Conservation (phyloP, 116 monocot species). For the Trichopus zeylanicus region DNA sequence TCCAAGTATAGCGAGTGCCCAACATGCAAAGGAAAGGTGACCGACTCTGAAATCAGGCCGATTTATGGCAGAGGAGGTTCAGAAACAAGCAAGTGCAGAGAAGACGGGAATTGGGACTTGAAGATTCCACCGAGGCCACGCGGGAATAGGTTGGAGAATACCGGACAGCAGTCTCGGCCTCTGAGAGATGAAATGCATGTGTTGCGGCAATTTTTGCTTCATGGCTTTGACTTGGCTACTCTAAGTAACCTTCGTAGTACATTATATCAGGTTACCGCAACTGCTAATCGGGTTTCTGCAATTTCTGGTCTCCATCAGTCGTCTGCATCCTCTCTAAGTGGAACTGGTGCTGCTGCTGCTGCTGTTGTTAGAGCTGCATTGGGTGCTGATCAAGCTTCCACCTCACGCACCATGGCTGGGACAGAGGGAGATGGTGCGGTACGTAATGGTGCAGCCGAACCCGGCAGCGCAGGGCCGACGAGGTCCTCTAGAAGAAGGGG, state of each 20-base stretch:
- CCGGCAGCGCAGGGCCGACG: constrained; percentile 58
- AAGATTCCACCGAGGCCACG: constrained; percentile 35
- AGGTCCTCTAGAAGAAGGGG: constrained; percentile 57
- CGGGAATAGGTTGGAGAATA: constrained; percentile 23
- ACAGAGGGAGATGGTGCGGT: constrained; percentile 61
- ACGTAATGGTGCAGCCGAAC: constrained; percentile 39
- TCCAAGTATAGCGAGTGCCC: constrained; percentile 2
- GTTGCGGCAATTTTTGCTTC: too few species aligned
- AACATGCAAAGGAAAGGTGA: constrained; percentile 14
- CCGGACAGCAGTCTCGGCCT: constrained; percentile 22
- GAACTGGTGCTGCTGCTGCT: too few species aligned
- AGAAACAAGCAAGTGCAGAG: constrained; percentile 4
- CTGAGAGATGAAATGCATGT: too few species aligned
- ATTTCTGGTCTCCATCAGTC: too few species aligned
- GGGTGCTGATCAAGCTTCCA: constrained; percentile 66
- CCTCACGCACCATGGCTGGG: constrained; percentile 77
- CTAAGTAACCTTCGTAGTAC: too few species aligned
- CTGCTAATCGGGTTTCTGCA: too few species aligned
- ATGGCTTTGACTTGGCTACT: too few species aligned
- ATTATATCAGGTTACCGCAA: too few species aligned
- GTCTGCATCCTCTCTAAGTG: constrained; percentile 31
- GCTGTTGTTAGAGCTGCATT: constrained; percentile 18
- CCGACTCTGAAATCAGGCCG: constrained; percentile 27
- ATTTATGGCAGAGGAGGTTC: constrained; percentile 47
- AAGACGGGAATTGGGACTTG: constrained; percentile 4